Conservation (phyloP, 345 rosid species). For the Eucalyptus brandiana region DNA sequence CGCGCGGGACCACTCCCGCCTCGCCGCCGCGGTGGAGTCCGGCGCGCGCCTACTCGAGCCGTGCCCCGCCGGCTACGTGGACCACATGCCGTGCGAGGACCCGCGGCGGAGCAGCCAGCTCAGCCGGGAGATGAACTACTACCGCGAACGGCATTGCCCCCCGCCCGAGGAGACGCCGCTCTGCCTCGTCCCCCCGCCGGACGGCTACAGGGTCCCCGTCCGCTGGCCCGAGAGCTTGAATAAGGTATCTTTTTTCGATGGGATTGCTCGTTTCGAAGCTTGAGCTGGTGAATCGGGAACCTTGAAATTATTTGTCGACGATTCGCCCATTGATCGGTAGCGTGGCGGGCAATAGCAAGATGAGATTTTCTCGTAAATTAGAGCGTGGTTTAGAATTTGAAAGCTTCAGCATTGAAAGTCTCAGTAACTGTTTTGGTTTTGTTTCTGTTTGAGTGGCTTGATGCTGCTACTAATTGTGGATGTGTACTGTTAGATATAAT, state of each 20-base stretch:
- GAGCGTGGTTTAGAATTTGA: neutral
- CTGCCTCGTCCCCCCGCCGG: conserved; percentile 35
- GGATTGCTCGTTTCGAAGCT: neutral
- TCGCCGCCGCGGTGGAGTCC: neutral
- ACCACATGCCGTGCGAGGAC: conserved; percentile 46
- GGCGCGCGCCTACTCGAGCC: neutral
- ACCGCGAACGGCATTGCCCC: conserved; percentile 37
- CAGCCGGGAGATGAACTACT: conserved; percentile 36
- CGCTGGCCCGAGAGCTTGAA: conserved; percentile 37
- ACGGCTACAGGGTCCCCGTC: conserved; percentile 27
- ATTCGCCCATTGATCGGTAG: neutral
- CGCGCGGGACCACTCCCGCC: neutral
- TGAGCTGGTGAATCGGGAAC: neutral
- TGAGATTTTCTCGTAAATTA: neutral
- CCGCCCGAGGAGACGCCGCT: conserved; percentile 21
- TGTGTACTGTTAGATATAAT: neutral
- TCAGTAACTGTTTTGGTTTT: neutral
- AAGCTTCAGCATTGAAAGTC: neutral
- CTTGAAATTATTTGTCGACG: neutral
- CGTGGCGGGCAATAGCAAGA: neutral
- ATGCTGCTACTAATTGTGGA: neutral
- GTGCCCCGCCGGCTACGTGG: conserved; percentile 17
- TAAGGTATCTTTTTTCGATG: conserved; percentile 5
- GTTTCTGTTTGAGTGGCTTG: neutral
- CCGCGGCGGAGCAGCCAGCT: conserved; percentile 34